Evolutionary conservation across 176 grass and related monocot species (phyloP).

Genomic region (Ananas comosus): DNA sequence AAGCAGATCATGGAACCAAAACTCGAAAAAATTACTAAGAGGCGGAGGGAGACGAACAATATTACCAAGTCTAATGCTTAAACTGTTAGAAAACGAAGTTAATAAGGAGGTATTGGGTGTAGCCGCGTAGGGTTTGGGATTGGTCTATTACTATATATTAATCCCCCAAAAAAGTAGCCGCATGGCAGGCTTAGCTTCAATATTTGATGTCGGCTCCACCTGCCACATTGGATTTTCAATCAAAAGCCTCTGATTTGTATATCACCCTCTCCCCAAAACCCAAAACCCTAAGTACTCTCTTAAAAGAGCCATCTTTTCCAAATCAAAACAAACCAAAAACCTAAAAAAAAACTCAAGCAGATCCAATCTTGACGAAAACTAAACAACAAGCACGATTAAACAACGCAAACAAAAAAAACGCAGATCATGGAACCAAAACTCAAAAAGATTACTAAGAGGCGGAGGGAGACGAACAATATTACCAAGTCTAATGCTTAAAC

Average conservation of each 20-base stretch:
- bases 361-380: conserved; percentile 9
- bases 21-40: conserved; percentile 15
- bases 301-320: conserved; percentile 29
- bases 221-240: neutral
- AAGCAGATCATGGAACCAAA: conserved; percentile 12
- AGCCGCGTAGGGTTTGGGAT: too few relatives aligned
- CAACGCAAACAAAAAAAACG: neutral
- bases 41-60: neutral
- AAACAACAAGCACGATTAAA: neutral
- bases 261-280: conserved; percentile 26
- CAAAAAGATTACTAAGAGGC: conserved; percentile 14
- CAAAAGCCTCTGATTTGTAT: neutral
- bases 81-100: too few relatives aligned
- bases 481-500: neutral
- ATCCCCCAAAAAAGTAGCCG: too few relatives aligned
- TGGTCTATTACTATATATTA: too few relatives aligned
- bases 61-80: neutral
- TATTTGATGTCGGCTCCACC: too few relatives aligned
- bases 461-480: neutral
- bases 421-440: conserved; percentile 9
- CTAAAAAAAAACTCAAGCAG: neutral
- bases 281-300: conserved; percentile 20
- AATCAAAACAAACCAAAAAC: conserved; percentile 15
- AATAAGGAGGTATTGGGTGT: too few relatives aligned
- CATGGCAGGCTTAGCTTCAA: too few relatives aligned